Evolutionary conservation across 352 stramenopile genomes (phyloP), one percentile per base, ranked within the genome.

Genomic region (Phytophthora idaei): DNA sequence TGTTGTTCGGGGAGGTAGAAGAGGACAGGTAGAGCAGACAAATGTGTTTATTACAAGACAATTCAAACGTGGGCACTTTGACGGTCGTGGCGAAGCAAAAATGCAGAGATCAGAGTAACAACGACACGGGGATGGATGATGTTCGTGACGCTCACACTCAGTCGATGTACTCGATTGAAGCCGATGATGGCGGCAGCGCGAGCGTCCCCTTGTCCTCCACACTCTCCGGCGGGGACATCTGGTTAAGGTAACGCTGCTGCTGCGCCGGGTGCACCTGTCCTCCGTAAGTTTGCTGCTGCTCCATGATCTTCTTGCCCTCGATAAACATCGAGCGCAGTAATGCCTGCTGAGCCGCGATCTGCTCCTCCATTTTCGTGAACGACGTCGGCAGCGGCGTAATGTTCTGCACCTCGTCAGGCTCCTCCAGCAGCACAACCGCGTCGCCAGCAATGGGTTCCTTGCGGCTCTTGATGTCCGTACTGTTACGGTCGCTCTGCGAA

Each of bases 281-380:
- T 17, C 64, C 55, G 48, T 75, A 71, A 31, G 48, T 17, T 57
- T 79, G 59, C 68, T 82, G 51, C 48, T 89, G 67, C 61, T 89
- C 61, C 81, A 90, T 89, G 36, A 92, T 90, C 71, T 90, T 90
- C 61, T 90, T 77, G 53, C 84, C 84, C 52, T 92, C 80, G 64
- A 88, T 73, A 61, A 90, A 78, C 80, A 92, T 90, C 34, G 79
- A 89, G 21, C 84, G 78, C 28, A 93, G 54, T 25, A 93, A 71
- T 57, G 80, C 74, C 69, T 93, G 82, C 66, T 93, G 85, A 6
- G 76, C 82, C 1, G 85, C 85, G 54, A 93, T 93, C 59, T 86
- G 83, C 62, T 93, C 79, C 64, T 93, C 82, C 85, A 93, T 90
- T 59, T 87, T 87, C 6, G 73, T 76, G 50, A 93, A 93, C 6